Conservation (phyloP, 305 asterid species). For the Withania somnifera region DNA sequence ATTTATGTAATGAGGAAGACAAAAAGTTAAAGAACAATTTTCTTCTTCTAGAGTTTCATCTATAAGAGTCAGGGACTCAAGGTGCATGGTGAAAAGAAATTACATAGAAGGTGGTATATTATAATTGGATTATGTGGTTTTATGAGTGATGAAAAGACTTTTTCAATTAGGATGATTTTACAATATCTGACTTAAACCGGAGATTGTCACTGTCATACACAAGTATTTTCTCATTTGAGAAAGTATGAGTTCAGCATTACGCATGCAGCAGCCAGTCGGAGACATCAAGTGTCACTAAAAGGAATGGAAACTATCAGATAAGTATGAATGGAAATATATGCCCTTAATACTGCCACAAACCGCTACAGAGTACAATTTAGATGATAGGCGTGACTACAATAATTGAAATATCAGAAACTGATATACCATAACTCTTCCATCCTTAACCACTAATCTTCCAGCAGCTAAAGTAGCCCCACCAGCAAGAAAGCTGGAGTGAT, state of each 20-base stretch:
- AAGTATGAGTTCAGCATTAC: not conserved
- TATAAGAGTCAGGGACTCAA: not conserved
- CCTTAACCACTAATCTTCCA: slow-evolving; percentile 36
- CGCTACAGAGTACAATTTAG: not conserved
- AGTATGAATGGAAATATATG: not conserved
- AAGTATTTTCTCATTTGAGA: not conserved
- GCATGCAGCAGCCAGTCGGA: not conserved
- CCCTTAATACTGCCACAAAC: not conserved
- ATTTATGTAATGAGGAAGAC: not conserved
- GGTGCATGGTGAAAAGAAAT: not conserved
- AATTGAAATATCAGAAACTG: not conserved
- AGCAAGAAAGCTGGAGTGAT: slow-evolving; percentile 61
- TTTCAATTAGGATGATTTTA: not conserved
- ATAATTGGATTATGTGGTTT: not conserved
- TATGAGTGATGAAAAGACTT: not conserved
- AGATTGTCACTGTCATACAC: not conserved
- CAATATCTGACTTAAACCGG: not conserved
- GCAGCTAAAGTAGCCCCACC: slow-evolving; percentile 59
- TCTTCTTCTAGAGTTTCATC: not conserved
- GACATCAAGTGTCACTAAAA: not conserved
- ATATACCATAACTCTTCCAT: slow-evolving; percentile 36
- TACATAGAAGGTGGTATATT: not conserved
- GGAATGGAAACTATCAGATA: not conserved
- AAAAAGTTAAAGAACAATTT: not conserved
- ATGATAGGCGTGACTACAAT: not conserved